phyloP scores from a whole-genome alignment of 2,329 filamentous ascomycete genomes.

The Gremmenia infestans region DNA sequence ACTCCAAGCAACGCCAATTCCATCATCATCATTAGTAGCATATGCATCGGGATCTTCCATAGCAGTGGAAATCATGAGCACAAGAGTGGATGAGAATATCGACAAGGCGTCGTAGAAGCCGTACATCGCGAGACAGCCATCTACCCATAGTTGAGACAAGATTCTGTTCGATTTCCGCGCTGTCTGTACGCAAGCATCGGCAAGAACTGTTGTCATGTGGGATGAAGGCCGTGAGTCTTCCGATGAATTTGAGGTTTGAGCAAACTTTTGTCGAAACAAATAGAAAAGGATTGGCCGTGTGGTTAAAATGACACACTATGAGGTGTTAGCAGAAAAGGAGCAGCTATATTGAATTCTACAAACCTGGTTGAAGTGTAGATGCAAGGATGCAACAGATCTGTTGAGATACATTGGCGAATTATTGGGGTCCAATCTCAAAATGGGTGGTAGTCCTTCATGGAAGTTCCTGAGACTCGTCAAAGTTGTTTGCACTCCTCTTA shows the following conservation, averaged over 20 bases:
- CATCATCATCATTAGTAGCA: conserved; percentile 16
- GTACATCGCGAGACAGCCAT: conserved; percentile 35
- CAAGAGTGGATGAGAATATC: conserved; percentile 35
- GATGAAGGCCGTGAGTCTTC: conserved; percentile 21
- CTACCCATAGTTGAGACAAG: conserved; percentile 35
- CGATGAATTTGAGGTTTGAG: neutral
- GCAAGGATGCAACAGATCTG: conserved; percentile 26
- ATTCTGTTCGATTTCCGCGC: conserved; percentile 35
- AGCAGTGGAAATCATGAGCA: conserved; percentile 34
- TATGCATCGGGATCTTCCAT: neutral
- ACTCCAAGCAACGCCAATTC: conserved; percentile 18
- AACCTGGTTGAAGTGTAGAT: conserved; percentile 35
- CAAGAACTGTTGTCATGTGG: conserved; percentile 33
- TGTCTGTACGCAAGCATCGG: conserved; percentile 36
- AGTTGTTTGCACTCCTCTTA: conserved; percentile 37
- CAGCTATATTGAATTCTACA: neutral
- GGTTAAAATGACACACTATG: conserved; percentile 34
- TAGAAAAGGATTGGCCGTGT: conserved; percentile 37
- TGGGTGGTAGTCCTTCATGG: conserved; percentile 34
- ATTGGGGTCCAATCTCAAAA: conserved; percentile 31
- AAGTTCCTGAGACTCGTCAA: conserved; percentile 35
- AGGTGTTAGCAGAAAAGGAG: neutral
- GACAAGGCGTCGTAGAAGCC: conserved; percentile 38
- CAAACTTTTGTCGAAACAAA: conserved; percentile 30
- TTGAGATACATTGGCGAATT: conserved; percentile 20